Conservation (phyloP, 2,329 filamentous ascomycete genomes). For the Furcasterigmium sp. region DNA sequence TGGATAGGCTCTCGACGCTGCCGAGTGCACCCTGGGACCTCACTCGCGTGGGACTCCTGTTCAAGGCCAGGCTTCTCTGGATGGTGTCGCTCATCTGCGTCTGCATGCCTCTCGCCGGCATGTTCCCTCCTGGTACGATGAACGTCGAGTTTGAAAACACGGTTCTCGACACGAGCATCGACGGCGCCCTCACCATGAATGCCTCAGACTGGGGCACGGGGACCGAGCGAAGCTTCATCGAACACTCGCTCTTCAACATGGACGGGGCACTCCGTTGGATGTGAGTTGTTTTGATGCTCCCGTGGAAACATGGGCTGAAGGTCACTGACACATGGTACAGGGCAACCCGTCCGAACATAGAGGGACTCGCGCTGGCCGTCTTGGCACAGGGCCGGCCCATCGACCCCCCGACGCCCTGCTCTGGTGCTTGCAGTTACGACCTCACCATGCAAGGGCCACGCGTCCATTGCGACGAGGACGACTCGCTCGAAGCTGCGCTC, state of each 20-base stretch:
- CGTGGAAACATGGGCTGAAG: too few relatives aligned
- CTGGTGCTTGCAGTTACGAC: neutral
- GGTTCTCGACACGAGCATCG: neutral
- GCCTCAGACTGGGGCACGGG: constrained; percentile 3
- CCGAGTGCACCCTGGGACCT: constrained; percentile 4
- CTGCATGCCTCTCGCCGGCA: constrained; percentile 1
- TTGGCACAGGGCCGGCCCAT: constrained; percentile 1
- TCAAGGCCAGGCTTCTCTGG: neutral
- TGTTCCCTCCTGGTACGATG: constrained; percentile 4
- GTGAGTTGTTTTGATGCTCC: neutral
- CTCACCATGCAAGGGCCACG: neutral
- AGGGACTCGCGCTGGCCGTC: neutral
- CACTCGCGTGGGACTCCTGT: neutral
- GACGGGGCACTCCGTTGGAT: neutral
- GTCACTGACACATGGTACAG: too few relatives aligned
- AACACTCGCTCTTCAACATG: neutral
- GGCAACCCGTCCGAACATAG: neutral
- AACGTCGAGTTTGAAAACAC: constrained; percentile 3
- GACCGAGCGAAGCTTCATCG: neutral
- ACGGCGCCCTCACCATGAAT: constrained; percentile 2
- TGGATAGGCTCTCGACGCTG: constrained; percentile 3
- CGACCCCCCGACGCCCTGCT: neutral
- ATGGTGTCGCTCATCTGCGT: constrained; percentile 1
- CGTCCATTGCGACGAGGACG: neutral
- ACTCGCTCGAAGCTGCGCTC: neutral